Percentiles rank a stretch among this genome's conserved stretches.
Conservation (phyloP, 2,329 filamentous ascomycete genomes). For the Botrytis sinoallii region DNA sequence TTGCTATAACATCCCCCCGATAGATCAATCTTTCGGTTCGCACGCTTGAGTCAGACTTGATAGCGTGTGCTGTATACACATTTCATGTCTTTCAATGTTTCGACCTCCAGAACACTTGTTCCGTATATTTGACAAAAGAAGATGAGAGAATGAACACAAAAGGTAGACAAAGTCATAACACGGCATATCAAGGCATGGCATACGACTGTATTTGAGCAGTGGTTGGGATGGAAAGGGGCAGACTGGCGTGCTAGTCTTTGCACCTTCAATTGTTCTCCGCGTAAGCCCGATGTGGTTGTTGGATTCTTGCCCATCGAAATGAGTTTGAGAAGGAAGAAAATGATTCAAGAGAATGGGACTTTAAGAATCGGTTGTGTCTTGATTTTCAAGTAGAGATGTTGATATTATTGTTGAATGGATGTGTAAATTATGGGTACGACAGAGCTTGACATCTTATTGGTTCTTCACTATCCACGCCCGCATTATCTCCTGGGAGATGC, state of each 20-base stretch:
- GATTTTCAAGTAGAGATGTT: background rate
- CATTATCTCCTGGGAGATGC: background rate
- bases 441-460: background rate
- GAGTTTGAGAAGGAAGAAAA: background rate
- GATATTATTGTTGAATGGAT: background rate
- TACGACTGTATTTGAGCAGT: background rate
- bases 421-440: background rate
- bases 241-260: background rate
- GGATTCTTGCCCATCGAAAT: background rate
- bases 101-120: background rate
- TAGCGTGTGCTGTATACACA: background rate
- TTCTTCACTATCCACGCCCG: background rate
- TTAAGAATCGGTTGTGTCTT: background rate
- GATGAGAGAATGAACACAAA: background rate
- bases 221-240: background rate
- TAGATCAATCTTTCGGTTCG: background rate
- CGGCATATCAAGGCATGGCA: background rate
- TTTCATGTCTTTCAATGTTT: background rate
- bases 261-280: background rate
- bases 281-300: background rate
- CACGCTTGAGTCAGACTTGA: background rate
- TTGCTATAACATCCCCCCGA: background rate
- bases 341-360: background rate
- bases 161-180: background rate
- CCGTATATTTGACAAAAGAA: background rate